Base-by-base conservation (phyloP, 2,329 filamentous ascomycete genomes). In the Sporothrix schenckii region DNA sequence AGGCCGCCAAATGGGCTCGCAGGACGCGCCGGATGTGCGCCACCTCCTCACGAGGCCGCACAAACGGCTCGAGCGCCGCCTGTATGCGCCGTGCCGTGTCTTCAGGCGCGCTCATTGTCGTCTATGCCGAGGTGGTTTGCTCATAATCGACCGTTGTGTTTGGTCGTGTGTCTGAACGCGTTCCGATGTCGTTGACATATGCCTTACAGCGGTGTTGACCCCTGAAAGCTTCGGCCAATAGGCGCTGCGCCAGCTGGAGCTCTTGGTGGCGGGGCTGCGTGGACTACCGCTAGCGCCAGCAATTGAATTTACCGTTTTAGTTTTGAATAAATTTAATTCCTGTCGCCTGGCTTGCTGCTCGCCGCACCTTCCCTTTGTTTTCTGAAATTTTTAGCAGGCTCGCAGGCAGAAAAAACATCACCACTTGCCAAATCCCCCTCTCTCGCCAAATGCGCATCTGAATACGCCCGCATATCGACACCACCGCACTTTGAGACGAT, bases 11-110 rank as follows among this genome's bases (percentile, higher is more conserved):
- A 73, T 88, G 83, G 24, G 85, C 81, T 54, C 85, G 82, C 60
- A 89, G 76, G 41, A 88, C 79, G 66, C 84, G 85, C 72, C 86
- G 82, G 70, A 90, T 85, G 61, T 85, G 84, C 49, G 83, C 80
- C 65, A 84, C 82, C 74, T 90, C 86, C 70, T 89, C 86, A 34
- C 87, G 83, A 39, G 85, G 82, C 67, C 85, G 86, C 70, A 89
- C 80, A 72, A 83, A 88, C 4, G 85, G 83, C 47, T 81, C 79
- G 27, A 90, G 80, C 21, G 78, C 79, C 39, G 60, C 66, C 13
- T 65, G 72, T 19, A 75, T 69, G n/a, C 52, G 30, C 60, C 69
- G 56, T 3, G 69, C 71, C 24, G 72, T 73, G 14, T 72, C 72
- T 47, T 53, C 60, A 6, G 72, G 54, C 27, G 70, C n/a, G n/a